phyloP scores from a whole-genome alignment of 345 rosid species.

The Citrus cavaleriei region DNA sequence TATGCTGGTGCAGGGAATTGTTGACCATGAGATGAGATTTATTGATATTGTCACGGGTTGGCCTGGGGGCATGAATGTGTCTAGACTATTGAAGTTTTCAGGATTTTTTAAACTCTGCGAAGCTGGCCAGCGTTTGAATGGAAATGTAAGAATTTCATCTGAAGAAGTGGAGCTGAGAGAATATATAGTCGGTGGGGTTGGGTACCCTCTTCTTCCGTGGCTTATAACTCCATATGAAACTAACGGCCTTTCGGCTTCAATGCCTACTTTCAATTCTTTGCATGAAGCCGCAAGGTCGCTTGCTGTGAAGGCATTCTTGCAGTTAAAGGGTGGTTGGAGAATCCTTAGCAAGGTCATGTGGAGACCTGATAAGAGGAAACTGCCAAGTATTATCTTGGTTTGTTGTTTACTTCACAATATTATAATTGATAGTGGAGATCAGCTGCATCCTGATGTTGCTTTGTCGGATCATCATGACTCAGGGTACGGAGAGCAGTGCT shows the following conservation, averaged over 20 bases:
- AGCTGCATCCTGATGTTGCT: conserved; percentile 61
- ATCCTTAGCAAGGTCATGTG: conserved; percentile 92
- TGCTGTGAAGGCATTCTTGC: conserved; percentile 67
- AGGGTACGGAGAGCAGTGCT: conserved; percentile 60
- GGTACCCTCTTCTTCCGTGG: conserved; percentile 90
- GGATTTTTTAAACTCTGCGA: conserved; percentile 78
- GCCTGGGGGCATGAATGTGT: conserved; percentile 85
- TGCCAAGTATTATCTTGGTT: conserved; percentile 81
- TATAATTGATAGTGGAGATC: conserved; percentile 71
- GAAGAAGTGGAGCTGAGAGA: conserved; percentile 53
- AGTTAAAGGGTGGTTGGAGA: conserved; percentile 90
- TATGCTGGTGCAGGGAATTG: conserved; percentile 86
- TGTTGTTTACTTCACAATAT: conserved; percentile 90
- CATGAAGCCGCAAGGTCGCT: conserved; percentile 67
- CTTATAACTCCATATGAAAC: conserved; percentile 69
- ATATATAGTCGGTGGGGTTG: conserved; percentile 70
- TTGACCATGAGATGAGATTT: conserved; percentile 87
- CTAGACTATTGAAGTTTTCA: conserved; percentile 65
- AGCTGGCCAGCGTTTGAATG: conserved; percentile 57
- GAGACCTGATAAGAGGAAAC: conserved; percentile 91
- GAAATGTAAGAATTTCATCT: conserved; percentile 35
- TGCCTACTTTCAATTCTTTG: conserved; percentile 40
- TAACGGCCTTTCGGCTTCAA: conserved; percentile 27
- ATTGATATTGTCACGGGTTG: conserved; percentile 92
- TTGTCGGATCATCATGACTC: conserved; percentile 66